phyloP scores from a whole-genome alignment of 805 yeast genomes.

The Saccharomycopsis sp. region DNA sequence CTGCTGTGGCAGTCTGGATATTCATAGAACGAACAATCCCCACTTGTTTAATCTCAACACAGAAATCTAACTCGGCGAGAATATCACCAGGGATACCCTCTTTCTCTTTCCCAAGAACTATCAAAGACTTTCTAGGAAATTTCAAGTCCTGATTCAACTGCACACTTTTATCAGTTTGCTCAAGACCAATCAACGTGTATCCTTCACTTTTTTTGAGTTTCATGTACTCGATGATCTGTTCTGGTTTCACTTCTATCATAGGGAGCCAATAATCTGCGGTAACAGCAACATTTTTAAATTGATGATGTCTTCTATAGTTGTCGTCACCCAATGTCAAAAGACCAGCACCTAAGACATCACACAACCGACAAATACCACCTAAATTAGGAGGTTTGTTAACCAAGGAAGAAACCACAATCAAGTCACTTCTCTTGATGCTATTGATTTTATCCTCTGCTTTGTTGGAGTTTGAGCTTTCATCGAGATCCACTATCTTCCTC shows the following conservation, averaged over 20 bases:
- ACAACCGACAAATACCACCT: conserved; percentile 89
- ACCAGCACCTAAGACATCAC: conserved; percentile 90
- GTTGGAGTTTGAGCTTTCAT: conserved; percentile 28
- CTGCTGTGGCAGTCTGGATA: conserved; percentile 94
- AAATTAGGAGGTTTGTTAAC: conserved; percentile 91
- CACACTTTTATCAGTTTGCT: conserved; percentile 87
- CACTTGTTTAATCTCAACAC: conserved; percentile 85
- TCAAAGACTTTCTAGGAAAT: conserved; percentile 75
- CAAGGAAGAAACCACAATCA: conserved; percentile 83
- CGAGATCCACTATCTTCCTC: conserved; percentile 61
- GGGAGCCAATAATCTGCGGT: conserved; percentile 98
- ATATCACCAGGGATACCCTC: conserved; percentile 89
- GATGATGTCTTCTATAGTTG: conserved; percentile 52
- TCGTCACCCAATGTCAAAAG: conserved; percentile 70
- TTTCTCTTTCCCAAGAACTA: conserved; percentile 77
- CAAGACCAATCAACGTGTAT: conserved; percentile 81
- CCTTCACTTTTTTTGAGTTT: conserved; percentile 62
- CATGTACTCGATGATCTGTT: conserved; percentile 50
- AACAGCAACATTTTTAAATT: conserved; percentile 83
- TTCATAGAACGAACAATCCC: conserved; percentile 95
- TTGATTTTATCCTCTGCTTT: conserved; percentile 33
- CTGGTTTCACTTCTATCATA: conserved; percentile 64
- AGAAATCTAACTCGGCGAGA: conserved; percentile 72
- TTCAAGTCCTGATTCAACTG: conserved; percentile 53
- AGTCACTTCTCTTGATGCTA: conserved; percentile 60